Percentiles rank a stretch among this genome's conserved stretches.
phyloP scores from a whole-genome alignment of 768 basidiomycete species.

The Cystofilobasidium ferigula region DNA sequence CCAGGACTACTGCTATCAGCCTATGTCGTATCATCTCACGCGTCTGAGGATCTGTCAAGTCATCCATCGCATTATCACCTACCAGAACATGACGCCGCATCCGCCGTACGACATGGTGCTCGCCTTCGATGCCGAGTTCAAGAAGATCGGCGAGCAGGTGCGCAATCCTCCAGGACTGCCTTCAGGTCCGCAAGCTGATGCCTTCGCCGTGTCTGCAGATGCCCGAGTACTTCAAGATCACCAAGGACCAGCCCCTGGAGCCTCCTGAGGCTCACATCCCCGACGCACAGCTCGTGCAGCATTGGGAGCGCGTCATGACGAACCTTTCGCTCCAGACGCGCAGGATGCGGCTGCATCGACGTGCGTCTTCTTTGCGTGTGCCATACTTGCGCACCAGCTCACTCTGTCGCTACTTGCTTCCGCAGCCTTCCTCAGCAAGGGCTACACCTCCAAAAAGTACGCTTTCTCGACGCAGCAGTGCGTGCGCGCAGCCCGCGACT shows the following conservation, averaged over 20 bases:
- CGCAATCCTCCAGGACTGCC: neutral
- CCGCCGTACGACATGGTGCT: constrained; percentile 14
- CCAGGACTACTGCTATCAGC: constrained; percentile 6
- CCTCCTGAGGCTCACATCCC: constrained; percentile 28
- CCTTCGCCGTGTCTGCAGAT: constrained; percentile 33
- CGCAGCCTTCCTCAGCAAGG: constrained; percentile 2
- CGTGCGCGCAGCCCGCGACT: constrained; percentile 38
- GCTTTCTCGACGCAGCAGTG: constrained; percentile 39
- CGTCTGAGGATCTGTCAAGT: constrained; percentile 36
- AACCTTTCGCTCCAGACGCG: constrained; percentile 38
- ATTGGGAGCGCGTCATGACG: constrained; percentile 38
- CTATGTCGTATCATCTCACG: constrained; percentile 38
- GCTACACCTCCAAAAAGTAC: constrained; percentile 30
- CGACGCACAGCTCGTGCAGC: constrained; percentile 32
- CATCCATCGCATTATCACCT: constrained; percentile 38
- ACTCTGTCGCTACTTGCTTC: neutral
- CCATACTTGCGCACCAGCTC: neutral
- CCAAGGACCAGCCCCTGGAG: constrained; percentile 4
- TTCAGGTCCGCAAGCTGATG: constrained; percentile 29
- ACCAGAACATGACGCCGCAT: constrained; percentile 34
- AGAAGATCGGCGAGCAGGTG: constrained; percentile 8
- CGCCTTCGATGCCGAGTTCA: constrained; percentile 17
- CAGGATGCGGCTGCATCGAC: constrained; percentile 38
- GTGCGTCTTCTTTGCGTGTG: constrained; percentile 9
- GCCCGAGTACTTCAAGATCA: constrained; percentile 36